Evolutionary conservation across 805 yeast genomes (phyloP).

Genomic region (Metschnikowia cerradonensis): DNA sequence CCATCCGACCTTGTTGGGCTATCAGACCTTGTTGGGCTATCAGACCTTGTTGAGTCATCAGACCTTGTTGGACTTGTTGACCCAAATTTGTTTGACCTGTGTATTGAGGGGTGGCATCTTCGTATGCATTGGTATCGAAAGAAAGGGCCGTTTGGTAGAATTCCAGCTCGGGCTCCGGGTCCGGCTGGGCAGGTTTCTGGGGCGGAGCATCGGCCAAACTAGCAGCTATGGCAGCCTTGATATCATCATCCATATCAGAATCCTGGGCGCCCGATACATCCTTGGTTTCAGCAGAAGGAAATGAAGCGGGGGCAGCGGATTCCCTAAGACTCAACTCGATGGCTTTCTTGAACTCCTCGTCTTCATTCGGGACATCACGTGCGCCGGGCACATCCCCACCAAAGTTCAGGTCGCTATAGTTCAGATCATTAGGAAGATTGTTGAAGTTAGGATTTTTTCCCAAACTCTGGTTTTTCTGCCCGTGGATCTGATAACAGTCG

Average conservation of each 20-base stretch:
- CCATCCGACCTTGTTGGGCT: too few relatives aligned
- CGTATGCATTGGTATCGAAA: slow-evolving; percentile 10
- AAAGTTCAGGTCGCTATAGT: too few relatives aligned
- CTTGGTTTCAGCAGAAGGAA: neutral
- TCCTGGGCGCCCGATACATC: slow-evolving; percentile 23
- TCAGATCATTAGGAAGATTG: too few relatives aligned
- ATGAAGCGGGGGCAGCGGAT: slow-evolving; percentile 16
- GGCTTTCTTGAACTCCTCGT: slow-evolving; percentile 73
- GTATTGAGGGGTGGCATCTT: neutral
- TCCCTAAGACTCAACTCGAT: slow-evolving; percentile 75
- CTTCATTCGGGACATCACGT: slow-evolving; percentile 43
- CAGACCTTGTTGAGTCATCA: too few relatives aligned
- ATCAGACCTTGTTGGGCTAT: too few relatives aligned
- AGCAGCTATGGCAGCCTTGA: slow-evolving; percentile 93
- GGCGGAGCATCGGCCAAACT: slow-evolving; percentile 57
- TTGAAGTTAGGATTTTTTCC: too few relatives aligned
- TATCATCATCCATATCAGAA: slow-evolving; percentile 75
- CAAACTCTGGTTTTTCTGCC: too few relatives aligned
- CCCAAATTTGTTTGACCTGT: too few relatives aligned
- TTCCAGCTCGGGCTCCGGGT: slow-evolving; percentile 24
- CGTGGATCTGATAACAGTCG: slow-evolving; percentile 67
- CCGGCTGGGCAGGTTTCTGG: neutral
- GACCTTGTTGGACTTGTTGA: too few relatives aligned
- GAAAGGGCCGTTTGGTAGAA: slow-evolving; percentile 17
- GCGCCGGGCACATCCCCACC: neutral